Conservation (phyloP, 768 basidiomycete species). For the Albatrellus ellisii region DNA sequence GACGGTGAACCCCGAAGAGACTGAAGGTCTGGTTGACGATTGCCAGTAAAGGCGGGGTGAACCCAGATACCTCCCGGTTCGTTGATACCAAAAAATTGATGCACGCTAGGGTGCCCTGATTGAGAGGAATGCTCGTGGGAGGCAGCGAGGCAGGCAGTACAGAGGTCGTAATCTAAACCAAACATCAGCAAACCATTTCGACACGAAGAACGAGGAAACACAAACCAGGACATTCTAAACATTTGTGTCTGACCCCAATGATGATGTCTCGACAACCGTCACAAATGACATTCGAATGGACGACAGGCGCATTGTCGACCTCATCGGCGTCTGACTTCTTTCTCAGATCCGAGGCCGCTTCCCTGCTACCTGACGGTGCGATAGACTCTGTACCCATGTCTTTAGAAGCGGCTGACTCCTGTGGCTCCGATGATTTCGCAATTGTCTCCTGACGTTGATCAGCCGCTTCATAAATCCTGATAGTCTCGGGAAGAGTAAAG, state of each 20-base stretch:
- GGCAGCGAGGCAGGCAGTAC: conserved; percentile 35
- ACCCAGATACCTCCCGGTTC: conserved; percentile 54
- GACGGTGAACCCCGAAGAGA: too few species aligned
- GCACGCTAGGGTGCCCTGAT: conserved; percentile 16
- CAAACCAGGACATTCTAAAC: conserved; percentile 61
- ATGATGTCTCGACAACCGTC: conserved; percentile 47
- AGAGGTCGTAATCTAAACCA: conserved; percentile 56
- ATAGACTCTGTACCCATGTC: too few species aligned
- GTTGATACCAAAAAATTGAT: conserved; percentile 59
- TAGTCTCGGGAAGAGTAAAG: too few species aligned
- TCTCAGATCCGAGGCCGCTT: too few species aligned
- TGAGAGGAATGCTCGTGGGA: conserved; percentile 19
- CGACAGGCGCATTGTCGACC: conserved; percentile 9
- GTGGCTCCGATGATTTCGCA: too few species aligned
- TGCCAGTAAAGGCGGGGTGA: conserved; percentile 51
- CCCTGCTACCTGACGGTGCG: too few species aligned
- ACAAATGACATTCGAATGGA: conserved; percentile 51
- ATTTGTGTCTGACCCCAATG: conserved; percentile 65
- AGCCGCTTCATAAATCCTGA: too few species aligned
- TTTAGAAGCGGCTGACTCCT: too few species aligned
- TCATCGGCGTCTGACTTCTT: too few species aligned
- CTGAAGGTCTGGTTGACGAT: too few species aligned
- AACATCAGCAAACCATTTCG: background rate
- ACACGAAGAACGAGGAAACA: conserved; percentile 3
- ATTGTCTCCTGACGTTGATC: too few species aligned